A percentile compares a stretch with the other conserved stretches of the same genome.
phyloP scores from a whole-genome alignment of 768 basidiomycete genomes.

The Mycena capillaripes region DNA sequence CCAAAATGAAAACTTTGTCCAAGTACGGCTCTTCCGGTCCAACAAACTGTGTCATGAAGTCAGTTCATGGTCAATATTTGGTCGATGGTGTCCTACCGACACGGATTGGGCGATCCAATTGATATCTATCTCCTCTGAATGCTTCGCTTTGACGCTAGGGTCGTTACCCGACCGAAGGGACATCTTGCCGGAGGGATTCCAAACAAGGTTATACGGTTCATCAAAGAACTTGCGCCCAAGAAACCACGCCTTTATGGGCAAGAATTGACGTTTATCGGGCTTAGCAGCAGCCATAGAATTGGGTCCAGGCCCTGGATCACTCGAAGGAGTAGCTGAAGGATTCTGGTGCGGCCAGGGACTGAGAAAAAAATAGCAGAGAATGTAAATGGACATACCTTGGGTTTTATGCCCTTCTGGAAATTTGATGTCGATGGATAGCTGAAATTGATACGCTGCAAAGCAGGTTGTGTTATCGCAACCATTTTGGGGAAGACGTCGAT shows the following conservation, averaged over 20 bases:
- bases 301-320: neutral
- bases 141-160: slow-evolving; percentile 1
- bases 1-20: slow-evolving; percentile 13
- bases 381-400: neutral
- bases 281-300: neutral
- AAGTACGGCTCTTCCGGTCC: neutral
- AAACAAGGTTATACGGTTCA: slow-evolving; percentile 21
- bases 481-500: neutral
- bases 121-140: slow-evolving; percentile 13
- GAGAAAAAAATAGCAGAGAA: neutral
- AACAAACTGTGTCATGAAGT: slow-evolving; percentile 2
- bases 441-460: neutral
- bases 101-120: neutral
- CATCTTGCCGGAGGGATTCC: neutral
- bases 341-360: neutral
- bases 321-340: neutral
- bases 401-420: neutral
- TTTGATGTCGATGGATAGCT: neutral
- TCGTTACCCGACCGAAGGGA: neutral
- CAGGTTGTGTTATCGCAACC: neutral
- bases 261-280: neutral
- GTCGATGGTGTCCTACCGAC: neutral
- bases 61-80: neutral
- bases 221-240: slow-evolving; percentile 37
- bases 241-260: slow-evolving; percentile 42